A percentile compares a stretch with the other conserved stretches of the same genome.
Conservation (phyloP, 2,329 filamentous ascomycete genomes). For the Cytospora paraplurivora region DNA sequence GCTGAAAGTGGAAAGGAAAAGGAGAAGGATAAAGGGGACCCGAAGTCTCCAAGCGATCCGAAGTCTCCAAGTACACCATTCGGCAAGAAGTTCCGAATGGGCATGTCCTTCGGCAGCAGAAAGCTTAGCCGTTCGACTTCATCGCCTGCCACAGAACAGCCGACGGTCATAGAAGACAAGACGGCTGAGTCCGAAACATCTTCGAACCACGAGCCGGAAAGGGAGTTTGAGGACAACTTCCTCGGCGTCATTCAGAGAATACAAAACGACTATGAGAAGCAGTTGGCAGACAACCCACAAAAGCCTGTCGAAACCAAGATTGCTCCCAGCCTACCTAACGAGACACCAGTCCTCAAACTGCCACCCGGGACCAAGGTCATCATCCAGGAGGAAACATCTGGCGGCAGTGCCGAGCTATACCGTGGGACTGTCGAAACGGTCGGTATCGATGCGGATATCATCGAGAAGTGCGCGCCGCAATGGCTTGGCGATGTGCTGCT, state of each 20-base stretch:
- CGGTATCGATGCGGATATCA: slow-evolving; percentile 74
- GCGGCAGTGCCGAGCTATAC: slow-evolving; percentile 81
- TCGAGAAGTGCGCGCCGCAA: slow-evolving; percentile 84
- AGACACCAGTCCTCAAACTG: slow-evolving; percentile 76
- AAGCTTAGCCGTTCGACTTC: slow-evolving; percentile 74
- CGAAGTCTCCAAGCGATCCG: slow-evolving; percentile 49
- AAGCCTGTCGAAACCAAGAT: slow-evolving; percentile 63
- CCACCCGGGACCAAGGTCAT: slow-evolving; percentile 68
- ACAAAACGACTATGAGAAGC: slow-evolving; percentile 71
- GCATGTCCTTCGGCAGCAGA: slow-evolving; percentile 77
- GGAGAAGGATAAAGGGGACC: slow-evolving; percentile 50
- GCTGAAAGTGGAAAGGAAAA: slow-evolving; percentile 55
- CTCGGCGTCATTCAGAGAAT: slow-evolving; percentile 73
- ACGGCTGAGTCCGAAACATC: slow-evolving; percentile 66
- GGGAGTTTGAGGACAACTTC: slow-evolving; percentile 75
- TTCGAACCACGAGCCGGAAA: slow-evolving; percentile 60
- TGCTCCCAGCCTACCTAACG: slow-evolving; percentile 68
- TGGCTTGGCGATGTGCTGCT: slow-evolving; percentile 92
- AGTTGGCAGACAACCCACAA: slow-evolving; percentile 57
- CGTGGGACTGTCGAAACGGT: slow-evolving; percentile 82
- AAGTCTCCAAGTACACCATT: slow-evolving; percentile 68
- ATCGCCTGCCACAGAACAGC: slow-evolving; percentile 69
- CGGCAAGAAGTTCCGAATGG: slow-evolving; percentile 81
- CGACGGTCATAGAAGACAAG: slow-evolving; percentile 74
- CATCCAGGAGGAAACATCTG: slow-evolving; percentile 68